phyloP scores from a whole-genome alignment of 306 rosid species.

The Crotalaria pallida region DNA sequence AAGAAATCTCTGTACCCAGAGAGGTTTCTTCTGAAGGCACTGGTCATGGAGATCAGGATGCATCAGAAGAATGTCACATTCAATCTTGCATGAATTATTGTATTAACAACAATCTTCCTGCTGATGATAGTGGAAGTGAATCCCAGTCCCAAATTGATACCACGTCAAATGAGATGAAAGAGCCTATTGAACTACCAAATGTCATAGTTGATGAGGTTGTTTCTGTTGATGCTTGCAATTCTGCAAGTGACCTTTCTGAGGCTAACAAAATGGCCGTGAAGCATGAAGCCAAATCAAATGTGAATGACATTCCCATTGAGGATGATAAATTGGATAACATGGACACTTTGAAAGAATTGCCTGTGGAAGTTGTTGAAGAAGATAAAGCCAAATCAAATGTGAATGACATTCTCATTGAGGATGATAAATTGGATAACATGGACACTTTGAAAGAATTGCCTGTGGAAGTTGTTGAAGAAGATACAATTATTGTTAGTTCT shows the following conservation, averaged over 20 bases:
- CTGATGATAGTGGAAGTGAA: neutral
- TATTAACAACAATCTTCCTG: neutral
- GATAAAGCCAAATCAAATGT: neutral
- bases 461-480: constrained; percentile 17
- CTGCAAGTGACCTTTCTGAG: neutral
- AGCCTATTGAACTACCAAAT: neutral
- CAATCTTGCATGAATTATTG: neutral
- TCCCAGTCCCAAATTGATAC: neutral
- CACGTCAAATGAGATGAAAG: neutral
- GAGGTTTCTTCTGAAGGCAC: constrained; percentile 4
- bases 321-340: neutral
- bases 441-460: constrained; percentile 18
- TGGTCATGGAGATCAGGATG: neutral
- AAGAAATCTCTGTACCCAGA: neutral
- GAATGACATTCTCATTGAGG: neutral
- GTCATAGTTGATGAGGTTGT: neutral
- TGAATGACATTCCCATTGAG: neutral
- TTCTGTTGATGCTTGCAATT: neutral
- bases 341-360: constrained; percentile 14
- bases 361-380: constrained; percentile 18
- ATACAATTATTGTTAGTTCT: neutral
- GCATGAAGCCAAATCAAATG: neutral
- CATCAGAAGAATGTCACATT: neutral
- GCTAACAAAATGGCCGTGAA: neutral
- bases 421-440: neutral